These are phyloP conservation scores for Agastache rugosa DNA, from an alignment of 257 asterid genomes.

Conservation along the genomic window DNA sequence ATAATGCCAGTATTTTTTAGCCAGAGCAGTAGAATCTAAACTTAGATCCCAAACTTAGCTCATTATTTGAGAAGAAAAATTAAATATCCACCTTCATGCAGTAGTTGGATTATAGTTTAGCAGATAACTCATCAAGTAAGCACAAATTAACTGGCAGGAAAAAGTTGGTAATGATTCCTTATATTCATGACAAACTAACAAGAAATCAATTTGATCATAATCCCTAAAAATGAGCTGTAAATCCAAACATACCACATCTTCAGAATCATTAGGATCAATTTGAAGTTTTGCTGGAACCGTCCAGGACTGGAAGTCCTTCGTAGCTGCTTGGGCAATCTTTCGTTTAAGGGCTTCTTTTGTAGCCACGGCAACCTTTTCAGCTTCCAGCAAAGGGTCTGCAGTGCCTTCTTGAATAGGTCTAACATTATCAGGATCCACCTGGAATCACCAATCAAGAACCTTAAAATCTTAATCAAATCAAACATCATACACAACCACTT, in stretches of 20 bases:
- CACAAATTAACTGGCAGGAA: background rate
- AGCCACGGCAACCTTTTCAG: constrained; percentile 90
- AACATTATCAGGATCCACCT: constrained; percentile 95
- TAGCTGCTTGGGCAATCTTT: constrained; percentile 88
- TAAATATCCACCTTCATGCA: background rate
- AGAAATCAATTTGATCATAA: constrained; percentile 16
- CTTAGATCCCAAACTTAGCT: constrained; percentile 12
- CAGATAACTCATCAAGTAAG: background rate
- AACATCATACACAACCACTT: constrained; percentile 6
- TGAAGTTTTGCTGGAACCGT: constrained; percentile 86
- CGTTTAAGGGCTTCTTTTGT: constrained; percentile 95
- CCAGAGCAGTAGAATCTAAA: background rate
- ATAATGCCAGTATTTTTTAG: background rate
- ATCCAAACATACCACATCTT: constrained; percentile 82
- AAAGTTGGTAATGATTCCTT: constrained; percentile 10
- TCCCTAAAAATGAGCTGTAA: constrained; percentile 24
- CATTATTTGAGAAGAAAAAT: background rate
- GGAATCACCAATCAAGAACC: constrained; percentile 41
- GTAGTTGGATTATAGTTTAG: background rate
- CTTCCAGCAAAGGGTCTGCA: constrained; percentile 81
- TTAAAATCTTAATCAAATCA: constrained; percentile 16
- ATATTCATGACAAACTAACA: constrained; percentile 3
- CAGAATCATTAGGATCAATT: constrained; percentile 89
- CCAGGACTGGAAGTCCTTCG: constrained; percentile 68
- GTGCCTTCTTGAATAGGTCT: constrained; percentile 65